These are phyloP conservation scores for Gastrodia elata DNA, from an alignment of 106 monocot species.

Conservation along the genomic window DNA sequence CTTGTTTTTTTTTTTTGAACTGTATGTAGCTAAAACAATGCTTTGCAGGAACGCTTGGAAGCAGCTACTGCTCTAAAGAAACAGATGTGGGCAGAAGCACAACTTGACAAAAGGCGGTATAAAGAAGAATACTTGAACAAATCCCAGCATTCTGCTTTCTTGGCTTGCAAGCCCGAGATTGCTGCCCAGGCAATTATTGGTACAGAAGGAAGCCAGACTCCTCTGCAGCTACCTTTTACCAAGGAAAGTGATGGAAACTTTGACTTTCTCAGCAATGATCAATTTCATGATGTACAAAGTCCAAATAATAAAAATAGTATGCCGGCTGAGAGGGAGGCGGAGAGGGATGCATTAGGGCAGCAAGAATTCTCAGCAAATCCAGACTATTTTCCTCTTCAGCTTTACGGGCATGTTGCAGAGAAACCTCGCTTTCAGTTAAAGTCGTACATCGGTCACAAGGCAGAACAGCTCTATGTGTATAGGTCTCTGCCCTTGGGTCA, in stretches of 20 bases:
- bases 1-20: background rate
- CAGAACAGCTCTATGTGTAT: slow-evolving; percentile 87
- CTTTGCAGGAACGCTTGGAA: slow-evolving; percentile 86
- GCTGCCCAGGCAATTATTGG: slow-evolving; percentile 23
- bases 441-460: slow-evolving; percentile 78
- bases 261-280: slow-evolving; percentile 23
- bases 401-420: slow-evolving; percentile 60
- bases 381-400: slow-evolving; percentile 38
- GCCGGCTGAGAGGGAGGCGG: slow-evolving; percentile 39
- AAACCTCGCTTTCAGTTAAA: slow-evolving; percentile 82
- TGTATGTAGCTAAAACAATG: slow-evolving; percentile 12
- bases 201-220: slow-evolving; percentile 37
- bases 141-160: slow-evolving; percentile 40
- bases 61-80: slow-evolving; percentile 96
- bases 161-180: slow-evolving; percentile 44
- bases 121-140: slow-evolving; percentile 74
- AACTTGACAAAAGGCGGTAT: slow-evolving; percentile 82
- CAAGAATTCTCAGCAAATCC: slow-evolving; percentile 43
- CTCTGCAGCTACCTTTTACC: slow-evolving; percentile 21
- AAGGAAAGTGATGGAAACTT: slow-evolving; percentile 35
- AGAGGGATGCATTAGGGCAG: slow-evolving; percentile 44
- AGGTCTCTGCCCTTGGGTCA: slow-evolving; percentile 91
- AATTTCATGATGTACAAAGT: slow-evolving; percentile 21
- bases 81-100: slow-evolving; percentile 96
- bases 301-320: slow-evolving; percentile 21